Evolutionary conservation across 225 moss, liverwort and hornwort species (phyloP).

Genomic region (Anthoceros angustus): DNA sequence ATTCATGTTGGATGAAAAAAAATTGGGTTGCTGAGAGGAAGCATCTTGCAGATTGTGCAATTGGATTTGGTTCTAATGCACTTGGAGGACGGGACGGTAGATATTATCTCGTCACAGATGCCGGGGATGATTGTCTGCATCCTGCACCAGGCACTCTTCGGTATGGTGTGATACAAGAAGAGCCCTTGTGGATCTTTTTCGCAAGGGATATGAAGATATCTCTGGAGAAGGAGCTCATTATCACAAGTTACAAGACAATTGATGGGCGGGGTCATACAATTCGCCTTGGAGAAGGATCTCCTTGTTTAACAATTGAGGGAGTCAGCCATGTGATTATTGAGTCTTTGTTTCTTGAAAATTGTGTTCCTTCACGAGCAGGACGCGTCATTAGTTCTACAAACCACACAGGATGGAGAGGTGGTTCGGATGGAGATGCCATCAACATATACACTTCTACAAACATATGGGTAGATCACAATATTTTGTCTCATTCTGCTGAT

Average conservation of each 20-base stretch:
- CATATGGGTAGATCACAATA: conserved; percentile 70
- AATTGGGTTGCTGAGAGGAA: conserved; percentile 23
- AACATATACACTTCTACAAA: conserved; percentile 20
- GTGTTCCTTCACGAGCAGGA: no score
- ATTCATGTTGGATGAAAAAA: no score
- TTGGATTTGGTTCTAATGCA: conserved; percentile 41
- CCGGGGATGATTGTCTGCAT: conserved; percentile 21
- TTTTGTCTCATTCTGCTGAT: conserved; percentile 32
- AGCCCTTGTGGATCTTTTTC: conserved; percentile 59
- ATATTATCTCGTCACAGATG: conserved; percentile 31
- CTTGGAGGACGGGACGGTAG: conserved; percentile 31
- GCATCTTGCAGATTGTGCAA: conserved; percentile 32
- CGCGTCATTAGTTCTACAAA: no score
- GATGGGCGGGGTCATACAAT: conserved; percentile 54
- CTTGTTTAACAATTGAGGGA: neutral
- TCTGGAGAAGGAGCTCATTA: conserved; percentile 57
- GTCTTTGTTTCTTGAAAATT: conserved; percentile 41
- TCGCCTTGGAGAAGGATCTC: conserved; percentile 24
- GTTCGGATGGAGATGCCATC: conserved; percentile 48
- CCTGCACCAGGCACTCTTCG: conserved; percentile 59
- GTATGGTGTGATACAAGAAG: conserved; percentile 30
- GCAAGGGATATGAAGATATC: conserved; percentile 44
- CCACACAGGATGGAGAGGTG: conserved; percentile 31
- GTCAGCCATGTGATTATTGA: conserved; percentile 14
- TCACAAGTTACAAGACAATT: conserved; percentile 71